Evolutionary conservation across 148 eudicot genomes (phyloP).

Genomic region (Rhododendron simsii): DNA sequence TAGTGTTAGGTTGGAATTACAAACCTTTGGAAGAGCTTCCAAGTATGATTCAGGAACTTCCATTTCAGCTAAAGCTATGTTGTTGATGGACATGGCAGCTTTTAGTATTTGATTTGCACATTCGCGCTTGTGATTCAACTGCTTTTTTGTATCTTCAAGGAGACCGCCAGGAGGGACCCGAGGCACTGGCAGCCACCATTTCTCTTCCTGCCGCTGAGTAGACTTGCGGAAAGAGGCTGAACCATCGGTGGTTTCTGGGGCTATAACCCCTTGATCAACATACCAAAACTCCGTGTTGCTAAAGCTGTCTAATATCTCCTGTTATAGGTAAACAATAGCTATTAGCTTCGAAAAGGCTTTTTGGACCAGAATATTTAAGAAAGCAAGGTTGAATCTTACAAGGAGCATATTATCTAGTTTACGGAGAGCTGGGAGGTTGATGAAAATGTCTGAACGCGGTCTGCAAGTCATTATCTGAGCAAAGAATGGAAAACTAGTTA

Average conservation of each 20-base stretch:
- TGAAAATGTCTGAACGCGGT: slow-evolving; percentile 70
- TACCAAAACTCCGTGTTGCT: slow-evolving; percentile 86
- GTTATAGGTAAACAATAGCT: slow-evolving; percentile 8
- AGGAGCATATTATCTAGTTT: slow-evolving; percentile 88
- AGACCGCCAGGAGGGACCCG: slow-evolving; percentile 84
- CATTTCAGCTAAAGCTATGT: slow-evolving; percentile 71
- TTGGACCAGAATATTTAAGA: not conserved
- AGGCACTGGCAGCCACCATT: slow-evolving; percentile 99
- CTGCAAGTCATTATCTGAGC: slow-evolving; percentile 87
- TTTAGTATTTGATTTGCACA: slow-evolving; percentile 81
- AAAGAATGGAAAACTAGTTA: slow-evolving; percentile 5
- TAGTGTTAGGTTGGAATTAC: not conserved
- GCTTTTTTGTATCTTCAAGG: slow-evolving; percentile 53
- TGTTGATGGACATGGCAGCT: slow-evolving; percentile 86
- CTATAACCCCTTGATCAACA: slow-evolving; percentile 78
- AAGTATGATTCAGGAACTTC: slow-evolving; percentile 87
- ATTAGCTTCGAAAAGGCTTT: not conserved
- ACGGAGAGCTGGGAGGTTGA: slow-evolving; percentile 88
- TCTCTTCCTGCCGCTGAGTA: slow-evolving; percentile 75
- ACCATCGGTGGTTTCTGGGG: slow-evolving; percentile 56
- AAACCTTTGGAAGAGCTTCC: slow-evolving; percentile 92
- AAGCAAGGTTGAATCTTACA: slow-evolving; percentile 37
- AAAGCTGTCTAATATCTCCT: slow-evolving; percentile 86
- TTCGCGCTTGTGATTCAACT: slow-evolving; percentile 80
- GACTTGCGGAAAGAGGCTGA: slow-evolving; percentile 66